Base-by-base conservation (phyloP, 2,329 filamentous ascomycete genomes). In the Trichocomaceae sp. region DNA sequence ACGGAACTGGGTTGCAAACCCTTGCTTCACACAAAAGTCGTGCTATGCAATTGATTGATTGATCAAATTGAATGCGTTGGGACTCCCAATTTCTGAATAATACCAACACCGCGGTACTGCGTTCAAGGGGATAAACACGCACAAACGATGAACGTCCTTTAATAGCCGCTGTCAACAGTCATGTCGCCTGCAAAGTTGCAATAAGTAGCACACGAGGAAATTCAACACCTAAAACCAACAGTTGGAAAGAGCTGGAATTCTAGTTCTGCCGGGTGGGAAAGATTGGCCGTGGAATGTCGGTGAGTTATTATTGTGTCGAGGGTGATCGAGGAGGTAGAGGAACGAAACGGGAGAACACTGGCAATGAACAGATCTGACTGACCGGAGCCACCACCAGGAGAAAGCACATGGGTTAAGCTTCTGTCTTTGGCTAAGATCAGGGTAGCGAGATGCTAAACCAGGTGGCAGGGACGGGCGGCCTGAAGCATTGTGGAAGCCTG, bases 81-180 rank as follows among this genome's bases (percentile, higher is more conserved):
- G 19, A 17, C 13, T n/a, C 7, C 29, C 44, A 46, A 22, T 17
- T 19, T 17, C 41, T 12, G 19, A 17, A 23, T 41, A 45, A 42
- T 42, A 42, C 39, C 17, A 3, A 37, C 13, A 23, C 47, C n/a
- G 17, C 2, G 41, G 4, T 42, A 46, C 17, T 37, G 12, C 33
- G 17, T 26, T 26, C 9, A 45, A 22, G 39, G 19, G 46, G 33
- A 29, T 47, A 17, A 17, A 33, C 42, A 50, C 19, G 33, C 35
- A 55, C 26, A 47, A 47, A 50, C 19, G 31, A 41, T 33, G 47
- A 17, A 47, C 26, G 48, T 29, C 29, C 47, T 47, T 55, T 47
- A 42, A 22, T 44, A 23, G 26, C 6, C 35, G 37, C 9, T 47
- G 39, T 44, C 44, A 55, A 42, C 26, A 26, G 17, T 23, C 48